These are phyloP conservation scores for Marasmius tenuissimus DNA, from an alignment of 1,284 basidiomycete genomes.

Conservation along the genomic window DNA sequence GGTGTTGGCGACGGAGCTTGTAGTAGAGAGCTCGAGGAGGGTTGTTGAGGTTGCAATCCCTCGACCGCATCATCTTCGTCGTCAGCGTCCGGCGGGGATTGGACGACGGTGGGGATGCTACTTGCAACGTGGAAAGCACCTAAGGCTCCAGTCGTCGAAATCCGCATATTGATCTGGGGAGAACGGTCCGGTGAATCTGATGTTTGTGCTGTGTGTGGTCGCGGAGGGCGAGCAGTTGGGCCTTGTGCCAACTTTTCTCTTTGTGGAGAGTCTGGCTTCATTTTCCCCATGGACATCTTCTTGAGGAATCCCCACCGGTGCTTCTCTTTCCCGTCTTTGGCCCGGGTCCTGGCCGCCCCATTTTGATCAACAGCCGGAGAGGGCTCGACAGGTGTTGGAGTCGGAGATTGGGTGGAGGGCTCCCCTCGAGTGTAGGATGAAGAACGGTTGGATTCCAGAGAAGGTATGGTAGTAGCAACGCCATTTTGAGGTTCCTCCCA, in stretches of 20 bases:
- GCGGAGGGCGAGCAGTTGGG: conserved; percentile 22
- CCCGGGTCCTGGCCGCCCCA: conserved; percentile 29
- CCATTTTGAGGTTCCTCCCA: conserved; percentile 43
- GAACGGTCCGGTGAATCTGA: conserved; percentile 28
- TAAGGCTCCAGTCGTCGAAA: conserved; percentile 65
- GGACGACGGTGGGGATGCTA: conserved; percentile 24
- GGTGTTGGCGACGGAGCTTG: conserved; percentile 43
- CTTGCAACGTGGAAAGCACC: conserved; percentile 37
- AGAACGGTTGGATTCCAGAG: conserved; percentile 20
- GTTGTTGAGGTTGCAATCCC: conserved; percentile 14
- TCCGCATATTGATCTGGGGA: conserved; percentile 67
- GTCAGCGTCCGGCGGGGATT: conserved; percentile 23
- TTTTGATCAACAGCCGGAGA: conserved; percentile 24
- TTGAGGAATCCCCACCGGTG: conserved; percentile 89
- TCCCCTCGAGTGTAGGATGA: conserved; percentile 20
- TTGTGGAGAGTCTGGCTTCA: conserved; percentile 52
- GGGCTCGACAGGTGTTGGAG: conserved; percentile 18
- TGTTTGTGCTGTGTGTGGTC: conserved; percentile 12
- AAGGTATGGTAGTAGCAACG: conserved; percentile 9
- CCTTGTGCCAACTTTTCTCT: conserved; percentile 18
- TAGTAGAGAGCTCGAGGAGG: conserved; percentile 36
- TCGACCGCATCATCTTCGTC: conserved; percentile 17
- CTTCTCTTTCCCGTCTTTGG: conserved; percentile 55
- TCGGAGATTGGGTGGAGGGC: conserved; percentile 15
- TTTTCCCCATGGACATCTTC: conserved; percentile 95